Conservation (phyloP, 1,284 basidiomycete species). For the Peniophora sp. region DNA sequence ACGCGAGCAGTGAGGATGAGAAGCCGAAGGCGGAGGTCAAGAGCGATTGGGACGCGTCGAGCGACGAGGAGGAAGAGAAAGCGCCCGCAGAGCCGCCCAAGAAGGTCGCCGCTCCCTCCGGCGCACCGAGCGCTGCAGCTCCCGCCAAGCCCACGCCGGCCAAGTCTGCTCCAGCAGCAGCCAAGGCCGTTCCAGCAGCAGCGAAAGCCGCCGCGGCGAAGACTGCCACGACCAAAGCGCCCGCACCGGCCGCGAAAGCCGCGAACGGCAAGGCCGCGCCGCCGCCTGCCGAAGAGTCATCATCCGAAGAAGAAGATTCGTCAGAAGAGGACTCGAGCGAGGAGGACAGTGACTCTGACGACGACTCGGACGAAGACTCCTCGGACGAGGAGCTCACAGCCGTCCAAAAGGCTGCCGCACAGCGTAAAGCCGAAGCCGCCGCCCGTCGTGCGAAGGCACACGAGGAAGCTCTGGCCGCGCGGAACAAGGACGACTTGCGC, state of each 20-base stretch:
- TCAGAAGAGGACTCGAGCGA: constrained; percentile 12
- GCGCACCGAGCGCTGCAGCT: constrained; percentile 14
- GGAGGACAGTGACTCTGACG: constrained; percentile 32
- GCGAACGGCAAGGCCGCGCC: constrained; percentile 4
- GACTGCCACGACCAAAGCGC: constrained; percentile 19
- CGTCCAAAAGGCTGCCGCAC: constrained; percentile 60
- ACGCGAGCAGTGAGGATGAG: constrained; percentile 59
- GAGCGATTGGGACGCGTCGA: constrained; percentile 84
- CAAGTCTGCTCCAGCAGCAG: not conserved
- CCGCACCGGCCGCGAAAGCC: constrained; percentile 16
- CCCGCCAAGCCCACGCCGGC: constrained; percentile 6
- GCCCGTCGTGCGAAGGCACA: constrained; percentile 76
- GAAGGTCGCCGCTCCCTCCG: constrained; percentile 7
- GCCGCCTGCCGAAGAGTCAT: constrained; percentile 16
- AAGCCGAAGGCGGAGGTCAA: constrained; percentile 40
- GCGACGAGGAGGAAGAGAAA: constrained; percentile 54
- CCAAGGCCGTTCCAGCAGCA: constrained; percentile 3
- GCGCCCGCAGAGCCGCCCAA: not conserved
- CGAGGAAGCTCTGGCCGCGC: constrained; percentile 81
- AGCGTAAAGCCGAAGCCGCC: constrained; percentile 80
- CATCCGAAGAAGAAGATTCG: constrained; percentile 12
- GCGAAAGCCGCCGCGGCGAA: constrained; percentile 11
- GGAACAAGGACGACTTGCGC: constrained; percentile 86
- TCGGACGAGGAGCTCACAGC: constrained; percentile 56
- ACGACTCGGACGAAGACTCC: constrained; percentile 31